phyloP scores from a whole-genome alignment of 2,329 filamentous ascomycete species.

The Didymosphaeria variabile region DNA sequence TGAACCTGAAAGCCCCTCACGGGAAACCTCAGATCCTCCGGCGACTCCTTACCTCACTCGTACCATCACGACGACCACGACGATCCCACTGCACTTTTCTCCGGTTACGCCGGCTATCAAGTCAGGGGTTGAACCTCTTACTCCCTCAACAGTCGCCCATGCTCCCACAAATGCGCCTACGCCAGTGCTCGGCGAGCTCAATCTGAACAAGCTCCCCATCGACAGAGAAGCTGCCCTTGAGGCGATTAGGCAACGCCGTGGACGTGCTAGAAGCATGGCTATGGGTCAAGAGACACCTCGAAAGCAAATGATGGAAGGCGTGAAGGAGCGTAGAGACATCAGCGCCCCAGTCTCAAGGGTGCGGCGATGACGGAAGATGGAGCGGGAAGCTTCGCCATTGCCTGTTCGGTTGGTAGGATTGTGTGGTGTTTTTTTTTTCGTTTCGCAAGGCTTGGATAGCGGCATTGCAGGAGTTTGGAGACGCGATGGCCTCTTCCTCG shows the following conservation, averaged over 20 bases:
- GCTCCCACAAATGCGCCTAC: conserved; percentile 39
- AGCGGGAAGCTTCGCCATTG: conserved; percentile 10
- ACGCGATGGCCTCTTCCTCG: background rate
- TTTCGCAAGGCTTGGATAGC: conserved; percentile 33
- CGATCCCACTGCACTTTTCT: conserved; percentile 58
- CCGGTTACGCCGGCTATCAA: conserved; percentile 47
- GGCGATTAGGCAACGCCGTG: conserved; percentile 76
- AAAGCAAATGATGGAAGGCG: conserved; percentile 65
- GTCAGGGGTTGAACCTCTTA: conserved; percentile 36
- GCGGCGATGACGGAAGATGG: conserved; percentile 29
- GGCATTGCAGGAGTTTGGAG: conserved; percentile 47
- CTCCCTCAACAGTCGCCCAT: conserved; percentile 49
- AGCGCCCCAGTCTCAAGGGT: conserved; percentile 53
- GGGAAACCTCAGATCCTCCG: conserved; percentile 38
- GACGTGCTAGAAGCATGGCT: conserved; percentile 74
- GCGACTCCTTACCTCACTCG: conserved; percentile 48
- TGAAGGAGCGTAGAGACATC: conserved; percentile 56
- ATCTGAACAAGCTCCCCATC: conserved; percentile 48
- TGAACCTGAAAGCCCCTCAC: conserved; percentile 30
- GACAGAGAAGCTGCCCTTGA: conserved; percentile 77
- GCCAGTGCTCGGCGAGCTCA: conserved; percentile 43
- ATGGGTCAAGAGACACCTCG: conserved; percentile 69
- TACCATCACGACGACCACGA: conserved; percentile 59
- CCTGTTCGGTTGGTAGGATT: conserved; percentile 9
- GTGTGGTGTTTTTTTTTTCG: conserved; percentile 13